Conservation (phyloP, 192 early-diverging fungal species). For the Rhizophagus clarus region DNA sequence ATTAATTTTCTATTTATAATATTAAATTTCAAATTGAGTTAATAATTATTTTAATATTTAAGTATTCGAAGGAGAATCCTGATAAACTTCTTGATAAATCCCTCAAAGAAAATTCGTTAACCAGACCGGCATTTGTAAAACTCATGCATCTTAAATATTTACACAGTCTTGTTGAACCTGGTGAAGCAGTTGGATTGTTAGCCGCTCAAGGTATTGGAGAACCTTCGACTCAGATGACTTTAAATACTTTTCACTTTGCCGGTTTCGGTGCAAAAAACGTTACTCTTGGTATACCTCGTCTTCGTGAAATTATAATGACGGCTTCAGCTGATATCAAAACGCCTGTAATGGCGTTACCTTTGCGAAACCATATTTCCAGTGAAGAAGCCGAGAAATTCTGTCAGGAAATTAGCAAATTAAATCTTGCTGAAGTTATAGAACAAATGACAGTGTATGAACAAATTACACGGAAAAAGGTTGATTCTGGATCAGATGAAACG, state of each 20-base stretch:
- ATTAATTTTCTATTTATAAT: constrained; percentile 29
- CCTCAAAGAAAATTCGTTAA: constrained; percentile 40
- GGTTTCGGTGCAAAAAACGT: constrained; percentile 97
- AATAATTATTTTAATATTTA: neutral
- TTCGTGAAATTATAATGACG: constrained; percentile 99
- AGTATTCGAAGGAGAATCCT: constrained; percentile 75
- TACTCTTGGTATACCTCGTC: constrained; percentile 98
- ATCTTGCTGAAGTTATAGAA: constrained; percentile 84
- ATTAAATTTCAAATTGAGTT: neutral
- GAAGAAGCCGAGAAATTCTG: constrained; percentile 66
- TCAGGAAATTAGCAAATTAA: constrained; percentile 74
- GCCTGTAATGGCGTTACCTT: constrained; percentile 89
- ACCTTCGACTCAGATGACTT: constrained; percentile 99
- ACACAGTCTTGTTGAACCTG: constrained; percentile 92
- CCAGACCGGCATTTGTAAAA: constrained; percentile 79
- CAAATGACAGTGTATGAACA: constrained; percentile 82
- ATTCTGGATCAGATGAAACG: constrained; percentile 30
- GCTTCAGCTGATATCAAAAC: constrained; percentile 89
- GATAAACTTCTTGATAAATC: constrained; percentile 60
- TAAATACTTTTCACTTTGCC: constrained; percentile 99
- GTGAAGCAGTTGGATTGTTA: constrained; percentile 95
- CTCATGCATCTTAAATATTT: constrained; percentile 97
- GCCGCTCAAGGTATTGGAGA: constrained; percentile 98
- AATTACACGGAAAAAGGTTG: constrained; percentile 54
- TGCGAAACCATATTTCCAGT: constrained; percentile 66